These are phyloP conservation scores for Termitomyces heimii DNA, from an alignment of 768 basidiomycete species.

Conservation along the genomic window DNA sequence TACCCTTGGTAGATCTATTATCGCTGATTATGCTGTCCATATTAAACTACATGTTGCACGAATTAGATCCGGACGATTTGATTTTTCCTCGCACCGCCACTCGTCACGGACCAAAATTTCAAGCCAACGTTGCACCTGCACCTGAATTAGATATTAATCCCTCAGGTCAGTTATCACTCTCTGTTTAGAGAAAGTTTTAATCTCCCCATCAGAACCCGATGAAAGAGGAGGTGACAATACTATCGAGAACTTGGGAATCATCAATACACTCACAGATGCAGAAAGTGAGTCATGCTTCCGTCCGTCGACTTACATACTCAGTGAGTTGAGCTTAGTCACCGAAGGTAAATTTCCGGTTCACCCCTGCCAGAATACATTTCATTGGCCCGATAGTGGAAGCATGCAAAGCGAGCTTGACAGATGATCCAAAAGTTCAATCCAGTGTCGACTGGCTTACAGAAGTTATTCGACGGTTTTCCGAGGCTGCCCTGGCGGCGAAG, in stretches of 20 bases:
- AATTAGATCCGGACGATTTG: slow-evolving; percentile 87
- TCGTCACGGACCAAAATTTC: slow-evolving; percentile 84
- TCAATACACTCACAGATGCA: slow-evolving; percentile 57
- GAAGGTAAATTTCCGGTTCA: slow-evolving; percentile 38
- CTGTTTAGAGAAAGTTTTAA: background rate
- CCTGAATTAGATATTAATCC: slow-evolving; percentile 35
- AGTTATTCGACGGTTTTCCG: slow-evolving; percentile 64
- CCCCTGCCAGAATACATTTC: background rate
- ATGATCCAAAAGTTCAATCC: slow-evolving; percentile 42
- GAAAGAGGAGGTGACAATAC: slow-evolving; percentile 67
- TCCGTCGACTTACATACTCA: slow-evolving; percentile 15
- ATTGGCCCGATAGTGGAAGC: slow-evolving; percentile 50
- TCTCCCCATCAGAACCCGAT: slow-evolving; percentile 41
- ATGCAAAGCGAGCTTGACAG: slow-evolving; percentile 51
- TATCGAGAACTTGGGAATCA: slow-evolving; percentile 62
- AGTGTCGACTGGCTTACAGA: slow-evolving; percentile 84
- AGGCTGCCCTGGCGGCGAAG: slow-evolving; percentile 51
- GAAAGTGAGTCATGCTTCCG: slow-evolving; percentile 48
- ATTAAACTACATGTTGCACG: background rate
- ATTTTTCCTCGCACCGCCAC: slow-evolving; percentile 94
- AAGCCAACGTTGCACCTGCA: slow-evolving; percentile 51
- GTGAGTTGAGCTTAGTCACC: slow-evolving; percentile 32
- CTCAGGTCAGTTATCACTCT: slow-evolving; percentile 25
- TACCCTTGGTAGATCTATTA: slow-evolving; percentile 60
- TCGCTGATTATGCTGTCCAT: slow-evolving; percentile 9